Percentiles rank a stretch among this genome's conserved stretches.
Conservation (phyloP, 176 grass and related monocot genomes). For the Carex scoparia region DNA sequence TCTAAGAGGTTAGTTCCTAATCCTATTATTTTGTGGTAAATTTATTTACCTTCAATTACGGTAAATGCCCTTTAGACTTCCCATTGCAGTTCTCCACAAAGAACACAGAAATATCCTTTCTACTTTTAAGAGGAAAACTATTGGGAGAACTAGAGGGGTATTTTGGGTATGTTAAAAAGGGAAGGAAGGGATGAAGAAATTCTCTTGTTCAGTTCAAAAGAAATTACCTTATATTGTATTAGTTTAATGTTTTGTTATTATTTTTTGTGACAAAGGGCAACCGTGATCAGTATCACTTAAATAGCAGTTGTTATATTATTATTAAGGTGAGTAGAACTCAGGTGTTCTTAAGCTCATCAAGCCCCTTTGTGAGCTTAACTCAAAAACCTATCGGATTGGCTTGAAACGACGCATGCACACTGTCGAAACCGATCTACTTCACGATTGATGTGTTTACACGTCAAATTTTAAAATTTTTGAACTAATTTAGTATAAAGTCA, state of each 20-base stretch:
- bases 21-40: background rate
- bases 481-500: too few relatives aligned
- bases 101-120: background rate
- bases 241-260: background rate
- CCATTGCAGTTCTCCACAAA: slow-evolving; percentile 6
- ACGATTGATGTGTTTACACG: too few relatives aligned
- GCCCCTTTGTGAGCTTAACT: too few relatives aligned
- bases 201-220: background rate
- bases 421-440: too few relatives aligned
- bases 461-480: too few relatives aligned
- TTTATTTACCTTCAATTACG: background rate
- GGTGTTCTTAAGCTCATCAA: too few relatives aligned
- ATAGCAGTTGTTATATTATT: background rate
- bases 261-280: background rate
- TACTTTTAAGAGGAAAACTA: slow-evolving; percentile 30
- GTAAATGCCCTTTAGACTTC: background rate
- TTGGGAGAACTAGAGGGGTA: slow-evolving; percentile 13
- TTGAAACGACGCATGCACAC: too few relatives aligned
- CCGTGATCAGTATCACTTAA: background rate
- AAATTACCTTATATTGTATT: background rate
- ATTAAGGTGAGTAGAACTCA: background rate
- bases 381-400: too few relatives aligned
- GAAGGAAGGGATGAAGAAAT: slow-evolving; percentile 23
- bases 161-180: slow-evolving; percentile 19
- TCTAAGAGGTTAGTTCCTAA: slow-evolving; percentile 52